Percentiles rank a stretch among this genome's conserved stretches.
Evolutionary conservation across 768 basidiomycete species (phyloP).

Genomic region (Baorangia bicolor): DNA sequence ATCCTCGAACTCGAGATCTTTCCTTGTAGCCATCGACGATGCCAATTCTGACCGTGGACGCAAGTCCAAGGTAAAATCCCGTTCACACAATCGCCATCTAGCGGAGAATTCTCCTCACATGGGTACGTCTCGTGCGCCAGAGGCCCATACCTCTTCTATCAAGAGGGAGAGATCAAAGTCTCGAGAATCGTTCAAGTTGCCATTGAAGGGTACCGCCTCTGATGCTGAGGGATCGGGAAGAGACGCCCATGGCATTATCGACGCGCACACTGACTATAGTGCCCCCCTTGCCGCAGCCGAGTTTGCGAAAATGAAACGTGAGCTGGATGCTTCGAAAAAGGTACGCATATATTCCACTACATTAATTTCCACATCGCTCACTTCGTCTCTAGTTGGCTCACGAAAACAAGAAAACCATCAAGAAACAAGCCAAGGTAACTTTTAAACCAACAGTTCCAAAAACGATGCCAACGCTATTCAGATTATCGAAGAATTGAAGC

Average conservation of each 20-base stretch:
- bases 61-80: conserved; percentile 30
- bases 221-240: conserved; percentile 30
- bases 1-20: conserved; percentile 22
- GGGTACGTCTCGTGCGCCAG: conserved; percentile 10
- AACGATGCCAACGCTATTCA: conserved; percentile 22
- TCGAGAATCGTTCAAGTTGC: conserved; percentile 28
- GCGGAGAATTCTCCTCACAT: conserved; percentile 19
- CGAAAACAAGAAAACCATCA: conserved; percentile 49
- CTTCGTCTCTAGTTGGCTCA: conserved; percentile 31
- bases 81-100: conserved; percentile 24
- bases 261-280: conserved; percentile 19
- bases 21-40: conserved; percentile 31
- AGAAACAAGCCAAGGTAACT: conserved; percentile 57
- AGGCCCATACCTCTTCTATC: background rate
- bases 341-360: conserved; percentile 18
- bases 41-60: conserved; percentile 31
- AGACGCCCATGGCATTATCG: conserved; percentile 18
- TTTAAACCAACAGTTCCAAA: background rate
- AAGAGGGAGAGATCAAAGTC: conserved; percentile 39
- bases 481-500: conserved; percentile 54
- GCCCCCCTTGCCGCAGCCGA: conserved; percentile 47
- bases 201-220: conserved; percentile 25
- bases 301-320: conserved; percentile 53
- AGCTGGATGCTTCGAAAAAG: conserved; percentile 56
- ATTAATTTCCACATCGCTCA: conserved; percentile 3